A percentile compares a stretch with the other conserved stretches of the same genome.
These are phyloP conservation scores for Penstemon newberryi DNA, from an alignment of 257 asterid species.

Conservation along the genomic window DNA sequence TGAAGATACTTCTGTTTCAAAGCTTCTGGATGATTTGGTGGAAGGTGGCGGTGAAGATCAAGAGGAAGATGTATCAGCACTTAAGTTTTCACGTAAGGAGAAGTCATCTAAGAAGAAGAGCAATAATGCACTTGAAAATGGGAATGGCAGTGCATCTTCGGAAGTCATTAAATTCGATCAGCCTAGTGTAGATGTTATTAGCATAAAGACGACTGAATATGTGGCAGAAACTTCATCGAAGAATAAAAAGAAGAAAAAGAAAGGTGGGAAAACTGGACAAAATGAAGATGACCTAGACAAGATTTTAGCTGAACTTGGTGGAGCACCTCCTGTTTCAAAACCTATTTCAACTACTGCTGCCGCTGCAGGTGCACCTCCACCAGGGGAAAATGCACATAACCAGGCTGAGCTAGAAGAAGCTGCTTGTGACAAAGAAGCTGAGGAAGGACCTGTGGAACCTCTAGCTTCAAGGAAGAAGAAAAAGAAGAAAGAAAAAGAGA, in stretches of 20 bases:
- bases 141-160: slow-evolving; percentile 34
- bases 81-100: slow-evolving; percentile 77
- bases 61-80: slow-evolving; percentile 47
- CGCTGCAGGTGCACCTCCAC: slow-evolving; percentile 34
- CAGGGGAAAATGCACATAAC: slow-evolving; percentile 42
- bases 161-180: slow-evolving; percentile 37
- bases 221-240: slow-evolving; percentile 51
- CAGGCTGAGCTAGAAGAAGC: slow-evolving; percentile 56
- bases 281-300: slow-evolving; percentile 83
- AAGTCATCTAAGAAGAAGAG: slow-evolving; percentile 79
- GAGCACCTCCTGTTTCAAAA: slow-evolving; percentile 42
- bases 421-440: slow-evolving; percentile 61
- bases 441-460: slow-evolving; percentile 60
- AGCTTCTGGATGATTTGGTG: slow-evolving; percentile 28
- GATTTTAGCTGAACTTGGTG: slow-evolving; percentile 85
- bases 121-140: slow-evolving; percentile 38
- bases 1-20: too few relatives aligned
- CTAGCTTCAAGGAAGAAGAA: slow-evolving; percentile 78
- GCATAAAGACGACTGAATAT: slow-evolving; percentile 39
- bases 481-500: slow-evolving; percentile 81
- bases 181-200: slow-evolving; percentile 34
- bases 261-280: slow-evolving; percentile 64
- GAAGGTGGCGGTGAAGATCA: slow-evolving; percentile 44
- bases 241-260: slow-evolving; percentile 84
- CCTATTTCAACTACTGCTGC: slow-evolving; percentile 37